These are phyloP conservation scores for Apiospora koreana DNA, from an alignment of 2,329 filamentous ascomycete genomes.

Conservation along the genomic window DNA sequence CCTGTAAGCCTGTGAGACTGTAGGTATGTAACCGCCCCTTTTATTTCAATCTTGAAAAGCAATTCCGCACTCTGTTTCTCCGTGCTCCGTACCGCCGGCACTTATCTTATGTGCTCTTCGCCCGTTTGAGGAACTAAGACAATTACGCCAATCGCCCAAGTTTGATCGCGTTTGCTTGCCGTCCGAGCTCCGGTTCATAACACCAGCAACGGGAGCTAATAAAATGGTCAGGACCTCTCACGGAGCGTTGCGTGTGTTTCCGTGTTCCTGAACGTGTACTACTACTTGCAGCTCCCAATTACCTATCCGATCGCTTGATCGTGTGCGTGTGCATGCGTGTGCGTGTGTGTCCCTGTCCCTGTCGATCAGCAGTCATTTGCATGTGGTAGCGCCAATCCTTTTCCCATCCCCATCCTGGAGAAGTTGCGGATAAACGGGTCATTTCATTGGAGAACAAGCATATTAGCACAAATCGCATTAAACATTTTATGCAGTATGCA, in stretches of 20 bases:
- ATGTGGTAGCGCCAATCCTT: neutral
- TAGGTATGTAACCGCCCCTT: neutral
- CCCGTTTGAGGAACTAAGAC: neutral
- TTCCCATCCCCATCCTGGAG: neutral
- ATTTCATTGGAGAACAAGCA: neutral
- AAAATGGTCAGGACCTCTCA: slow-evolving; percentile 6
- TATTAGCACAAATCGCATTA: neutral
- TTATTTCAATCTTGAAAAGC: neutral
- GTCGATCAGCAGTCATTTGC: neutral
- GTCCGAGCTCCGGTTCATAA: neutral
- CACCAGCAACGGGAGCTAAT: neutral
- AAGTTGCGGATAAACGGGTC: neutral
- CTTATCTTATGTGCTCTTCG: neutral
- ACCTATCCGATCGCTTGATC: slow-evolving; percentile 6
- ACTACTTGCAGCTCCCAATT: neutral
- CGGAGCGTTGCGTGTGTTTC: neutral
- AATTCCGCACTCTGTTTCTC: too few relatives aligned
- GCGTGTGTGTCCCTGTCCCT: too few relatives aligned
- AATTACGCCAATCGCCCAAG: neutral
- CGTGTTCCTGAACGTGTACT: neutral
- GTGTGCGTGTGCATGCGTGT: too few relatives aligned
- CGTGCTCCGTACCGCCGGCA: neutral
- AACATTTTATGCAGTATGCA: neutral
- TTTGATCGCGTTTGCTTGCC: neutral
- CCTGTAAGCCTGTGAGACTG: neutral